Evolutionary conservation across 2,329 filamentous ascomycete genomes (phyloP).

Genomic region (Berkeleyomyces rouxiae): DNA sequence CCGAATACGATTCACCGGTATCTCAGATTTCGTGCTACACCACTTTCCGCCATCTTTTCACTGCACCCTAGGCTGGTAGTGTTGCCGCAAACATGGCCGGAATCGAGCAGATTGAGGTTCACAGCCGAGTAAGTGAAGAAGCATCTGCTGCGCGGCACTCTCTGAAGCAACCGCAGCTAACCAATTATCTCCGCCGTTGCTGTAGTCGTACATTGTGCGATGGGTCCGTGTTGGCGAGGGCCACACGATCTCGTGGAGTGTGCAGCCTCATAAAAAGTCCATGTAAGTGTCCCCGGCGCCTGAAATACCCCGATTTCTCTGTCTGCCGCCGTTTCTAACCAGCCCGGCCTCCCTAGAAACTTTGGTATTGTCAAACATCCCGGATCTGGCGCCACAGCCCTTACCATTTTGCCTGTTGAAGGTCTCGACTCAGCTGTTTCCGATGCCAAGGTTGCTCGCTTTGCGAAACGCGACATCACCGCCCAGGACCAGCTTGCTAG

Average conservation of each 20-base stretch:
- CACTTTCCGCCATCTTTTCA: background rate
- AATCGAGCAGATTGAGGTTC: constrained; percentile 92
- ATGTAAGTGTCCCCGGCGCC: constrained; percentile 35
- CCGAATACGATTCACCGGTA: constrained; percentile 1
- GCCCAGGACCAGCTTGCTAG: constrained; percentile 47
- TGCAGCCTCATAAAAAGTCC: constrained; percentile 95
- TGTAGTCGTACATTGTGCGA: constrained; percentile 87
- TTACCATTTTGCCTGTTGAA: constrained; percentile 28
- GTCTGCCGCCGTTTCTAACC: background rate
- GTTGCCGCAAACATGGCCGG: constrained; percentile 50
- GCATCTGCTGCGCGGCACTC: background rate
- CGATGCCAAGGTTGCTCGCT: constrained; percentile 31
- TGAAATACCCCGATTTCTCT: constrained; percentile 14
- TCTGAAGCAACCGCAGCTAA: constrained; percentile 14
- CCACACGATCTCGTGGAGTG: constrained; percentile 91
- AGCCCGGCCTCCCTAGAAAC: constrained; percentile 39
- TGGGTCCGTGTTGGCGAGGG: constrained; percentile 87
- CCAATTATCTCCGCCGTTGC: constrained; percentile 7
- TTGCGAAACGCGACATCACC: constrained; percentile 40
- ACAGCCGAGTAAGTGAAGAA: constrained; percentile 60
- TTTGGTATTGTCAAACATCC: constrained; percentile 98
- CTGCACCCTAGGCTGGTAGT: constrained; percentile 3
- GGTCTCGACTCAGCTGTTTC: constrained; percentile 27
- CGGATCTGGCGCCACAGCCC: constrained; percentile 44
- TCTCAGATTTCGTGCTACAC: constrained; percentile 5